Evolutionary conservation across 345 rosid species (phyloP), one percentile per base, ranked within the genome.

Genomic region (Bretschneidera sinensis): DNA sequence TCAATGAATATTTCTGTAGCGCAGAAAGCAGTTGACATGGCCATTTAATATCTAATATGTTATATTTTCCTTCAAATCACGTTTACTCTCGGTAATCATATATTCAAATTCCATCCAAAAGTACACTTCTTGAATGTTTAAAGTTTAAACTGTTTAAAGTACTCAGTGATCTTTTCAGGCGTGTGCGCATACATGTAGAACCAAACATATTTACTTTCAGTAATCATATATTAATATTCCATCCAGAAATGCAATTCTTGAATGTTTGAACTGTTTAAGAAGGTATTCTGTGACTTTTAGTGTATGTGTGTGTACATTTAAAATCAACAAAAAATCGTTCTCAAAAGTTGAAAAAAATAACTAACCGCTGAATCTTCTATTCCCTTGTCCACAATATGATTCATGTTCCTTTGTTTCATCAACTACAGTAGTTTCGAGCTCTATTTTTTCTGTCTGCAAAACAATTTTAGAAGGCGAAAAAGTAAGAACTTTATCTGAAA

Each of bases 341-440:
- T n/a, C n/a, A n/a, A 54, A 54, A 63, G 43, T 18, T 14, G 34
- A 57, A 67, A 74, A 50, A 65, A 56, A 65, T 48, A 49, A 81
- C 97, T 68, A 45, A 95, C 99, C 99, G 73, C 99, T 95, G 71
- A 78, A 86, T 76, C 97, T 77, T 79, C 95, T 81, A 67, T 39
- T 39, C 45, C 83, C 96, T 73, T 85, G 88, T 69, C 96, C 94
- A 68, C 97, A 81, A 64, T 74, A 92, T 55, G 96, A 92, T 19
- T 88, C 95, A 20, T 83, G 89, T 54, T 85, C 97, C 84, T 91
- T 95, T 17, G 96, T 95, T 79, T 95, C 99, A 65, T 95, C 97
- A 61, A 95, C 89, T 47, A 95, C 99, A 33, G 99, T 95, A 50
- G 99, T 71, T 75, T 95, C 99, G 77, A 95, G 82, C 84, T 95